phyloP scores from a whole-genome alignment of 2,329 filamentous ascomycete species.

The Ascochyta koolunga region DNA sequence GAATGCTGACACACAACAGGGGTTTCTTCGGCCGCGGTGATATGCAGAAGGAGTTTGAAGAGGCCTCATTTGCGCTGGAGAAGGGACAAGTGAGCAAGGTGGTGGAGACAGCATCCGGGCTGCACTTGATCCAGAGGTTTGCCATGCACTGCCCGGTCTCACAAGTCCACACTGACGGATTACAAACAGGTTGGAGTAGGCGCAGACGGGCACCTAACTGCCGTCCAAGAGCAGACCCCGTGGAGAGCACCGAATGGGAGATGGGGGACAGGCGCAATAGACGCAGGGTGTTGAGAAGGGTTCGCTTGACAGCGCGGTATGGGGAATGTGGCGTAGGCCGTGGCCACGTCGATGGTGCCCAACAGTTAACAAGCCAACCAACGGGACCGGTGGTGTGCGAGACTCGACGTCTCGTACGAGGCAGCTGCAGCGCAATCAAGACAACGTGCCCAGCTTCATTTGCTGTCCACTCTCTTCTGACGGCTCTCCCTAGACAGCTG shows the following conservation, averaged over 20 bases:
- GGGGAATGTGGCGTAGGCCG: constrained; percentile 18
- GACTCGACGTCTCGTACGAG: constrained; percentile 12
- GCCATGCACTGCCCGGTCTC: constrained; percentile 20
- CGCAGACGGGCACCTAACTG: constrained; percentile 4
- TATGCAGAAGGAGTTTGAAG: constrained; percentile 99
- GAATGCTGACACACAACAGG: constrained; percentile 45
- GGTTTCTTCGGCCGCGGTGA: constrained; percentile 93
- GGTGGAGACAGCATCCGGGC: constrained; percentile 89
- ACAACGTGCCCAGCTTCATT: constrained; percentile 20
- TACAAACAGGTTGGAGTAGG: constrained; percentile 13
- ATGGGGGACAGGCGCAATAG: neutral
- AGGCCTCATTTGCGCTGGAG: constrained; percentile 88
- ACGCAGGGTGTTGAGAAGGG: constrained; percentile 16
- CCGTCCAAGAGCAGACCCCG: constrained; percentile 1
- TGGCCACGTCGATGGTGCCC: constrained; percentile 15
- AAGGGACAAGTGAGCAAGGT: constrained; percentile 85
- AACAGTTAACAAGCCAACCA: constrained; percentile 1
- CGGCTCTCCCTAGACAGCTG: neutral
- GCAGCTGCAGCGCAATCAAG: constrained; percentile 24
- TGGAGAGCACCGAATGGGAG: neutral
- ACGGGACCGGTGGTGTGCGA: constrained; percentile 14
- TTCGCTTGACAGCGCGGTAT: constrained; percentile 10
- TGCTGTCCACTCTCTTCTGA: constrained; percentile 1
- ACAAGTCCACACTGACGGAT: constrained; percentile 4
- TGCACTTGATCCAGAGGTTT: constrained; percentile 95